These are phyloP conservation scores for Quercus phellos DNA, from an alignment of 331 rosid genomes.

Conservation along the genomic window DNA sequence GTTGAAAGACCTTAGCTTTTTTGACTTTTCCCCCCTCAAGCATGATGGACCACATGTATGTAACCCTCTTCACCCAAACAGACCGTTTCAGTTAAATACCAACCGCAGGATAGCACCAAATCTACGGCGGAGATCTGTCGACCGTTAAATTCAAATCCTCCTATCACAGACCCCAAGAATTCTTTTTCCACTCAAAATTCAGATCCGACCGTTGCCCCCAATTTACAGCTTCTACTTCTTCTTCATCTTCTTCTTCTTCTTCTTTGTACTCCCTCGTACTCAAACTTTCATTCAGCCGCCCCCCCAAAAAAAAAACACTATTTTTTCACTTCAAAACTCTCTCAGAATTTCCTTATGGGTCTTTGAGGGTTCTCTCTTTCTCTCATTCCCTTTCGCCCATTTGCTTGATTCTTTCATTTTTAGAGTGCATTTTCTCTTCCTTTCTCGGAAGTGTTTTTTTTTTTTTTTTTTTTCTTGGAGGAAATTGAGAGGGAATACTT, in stretches of 20 bases:
- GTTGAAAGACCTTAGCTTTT: neutral
- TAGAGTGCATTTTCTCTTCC: neutral
- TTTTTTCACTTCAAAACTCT: neutral
- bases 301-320: neutral
- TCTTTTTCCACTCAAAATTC: slow-evolving; percentile 18
- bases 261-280: neutral
- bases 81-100: slow-evolving; percentile 13
- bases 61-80: neutral
- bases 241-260: slow-evolving; percentile 9
- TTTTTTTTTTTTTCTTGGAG: neutral
- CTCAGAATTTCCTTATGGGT: neutral
- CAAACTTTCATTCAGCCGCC: neutral
- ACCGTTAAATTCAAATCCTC: slow-evolving; percentile 40
- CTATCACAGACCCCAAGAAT: slow-evolving; percentile 1
- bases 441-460: neutral
- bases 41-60: too few species aligned
- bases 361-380: neutral
- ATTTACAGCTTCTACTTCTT: neutral
- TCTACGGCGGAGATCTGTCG: slow-evolving; percentile 34
- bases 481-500: neutral
- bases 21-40: too few species aligned
- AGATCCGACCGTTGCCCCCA: slow-evolving; percentile 47
- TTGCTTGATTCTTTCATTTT: neutral
- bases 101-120: slow-evolving; percentile 4
- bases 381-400: neutral